Evolutionary conservation across 306 rosid species (phyloP), one percentile per base, ranked within the genome.

Genomic region (Rosa rugosa): DNA sequence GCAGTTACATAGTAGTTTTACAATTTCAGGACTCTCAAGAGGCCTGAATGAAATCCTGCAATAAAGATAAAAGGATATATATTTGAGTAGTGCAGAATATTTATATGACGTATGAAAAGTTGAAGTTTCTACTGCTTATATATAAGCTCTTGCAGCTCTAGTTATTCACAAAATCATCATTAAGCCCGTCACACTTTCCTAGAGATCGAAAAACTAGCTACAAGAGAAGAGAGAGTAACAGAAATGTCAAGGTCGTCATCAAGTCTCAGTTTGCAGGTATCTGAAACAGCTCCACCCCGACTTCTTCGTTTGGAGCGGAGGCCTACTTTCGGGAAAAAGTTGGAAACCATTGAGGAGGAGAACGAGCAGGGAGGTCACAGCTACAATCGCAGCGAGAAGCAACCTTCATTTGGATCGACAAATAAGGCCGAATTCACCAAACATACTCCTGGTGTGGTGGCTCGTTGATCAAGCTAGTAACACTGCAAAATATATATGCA

Each of bases 311-410:
- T 41, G 17, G 44, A 75, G 25, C 54, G 71, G 46, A 60, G 69
- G 46, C 79, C 79, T 9, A 75, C 57, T 45, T 60, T 44, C 38
- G 71, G 79, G 20, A 75, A 75, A 31, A 75, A 20, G 16, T 18
- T 75, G 59, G 79, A 75, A 12, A 75, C 79, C 27, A 75, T 75
- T 12, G 71, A 75, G 4, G 79, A 75, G 49, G 79, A 75, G 79
- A 16, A 1, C 3, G 79, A 75, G 70, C 44, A 75, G 64, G 76
- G 64, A 72, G 56, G 47, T 51, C 64, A 72, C 8, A 2, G 64
- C 41, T 12, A 65, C 42, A 57, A 44, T 17, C 64, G 54, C 69
- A 25, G 41, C 1, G 69, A 74, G 44, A 75, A 75, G 5, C 53
- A 75, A 44, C 27, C 45, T 16, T 56, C 56, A 14, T 75, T 40